Conservation (phyloP, 805 yeast genomes). For the Clavispora carvajalis region DNA sequence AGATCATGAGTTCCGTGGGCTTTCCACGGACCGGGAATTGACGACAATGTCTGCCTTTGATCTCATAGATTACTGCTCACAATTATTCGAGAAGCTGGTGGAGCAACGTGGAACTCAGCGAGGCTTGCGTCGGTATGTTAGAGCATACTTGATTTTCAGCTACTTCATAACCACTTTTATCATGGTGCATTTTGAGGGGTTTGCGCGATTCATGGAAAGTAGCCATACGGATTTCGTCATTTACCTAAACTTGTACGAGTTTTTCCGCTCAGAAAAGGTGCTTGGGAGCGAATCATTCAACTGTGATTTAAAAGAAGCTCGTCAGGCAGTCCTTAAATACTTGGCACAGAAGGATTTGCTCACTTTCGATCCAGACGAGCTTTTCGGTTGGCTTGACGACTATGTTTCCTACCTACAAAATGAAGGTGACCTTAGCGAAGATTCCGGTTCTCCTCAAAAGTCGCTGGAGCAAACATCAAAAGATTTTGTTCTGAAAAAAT, state of each 20-base stretch:
- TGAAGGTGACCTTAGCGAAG: neutral
- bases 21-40: conserved; percentile 30
- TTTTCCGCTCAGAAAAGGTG: conserved; percentile 29
- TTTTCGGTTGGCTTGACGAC: conserved; percentile 35
- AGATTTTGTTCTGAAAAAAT: too few relatives aligned
- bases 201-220: conserved; percentile 32
- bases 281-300: conserved; percentile 17
- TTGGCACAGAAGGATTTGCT: conserved; percentile 25
- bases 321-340: conserved; percentile 24
- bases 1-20: conserved; percentile 30
- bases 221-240: conserved; percentile 36
- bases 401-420: conserved; percentile 32
- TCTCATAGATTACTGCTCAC: conserved; percentile 36
- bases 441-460: neutral
- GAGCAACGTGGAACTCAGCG: conserved; percentile 9
- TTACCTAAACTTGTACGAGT: conserved; percentile 37
- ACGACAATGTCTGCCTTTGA: conserved; percentile 34
- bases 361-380: conserved; percentile 29
- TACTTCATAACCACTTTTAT: conserved; percentile 39
- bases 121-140: conserved; percentile 24
- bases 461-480: too few relatives aligned
- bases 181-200: conserved; percentile 39
- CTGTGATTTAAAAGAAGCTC: conserved; percentile 17
- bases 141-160: conserved; percentile 37
- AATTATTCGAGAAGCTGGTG: conserved; percentile 30